A percentile compares a stretch with the other conserved stretches of the same genome.
Conservation (phyloP, 805 yeast species). For the Ogataea siamensis region DNA sequence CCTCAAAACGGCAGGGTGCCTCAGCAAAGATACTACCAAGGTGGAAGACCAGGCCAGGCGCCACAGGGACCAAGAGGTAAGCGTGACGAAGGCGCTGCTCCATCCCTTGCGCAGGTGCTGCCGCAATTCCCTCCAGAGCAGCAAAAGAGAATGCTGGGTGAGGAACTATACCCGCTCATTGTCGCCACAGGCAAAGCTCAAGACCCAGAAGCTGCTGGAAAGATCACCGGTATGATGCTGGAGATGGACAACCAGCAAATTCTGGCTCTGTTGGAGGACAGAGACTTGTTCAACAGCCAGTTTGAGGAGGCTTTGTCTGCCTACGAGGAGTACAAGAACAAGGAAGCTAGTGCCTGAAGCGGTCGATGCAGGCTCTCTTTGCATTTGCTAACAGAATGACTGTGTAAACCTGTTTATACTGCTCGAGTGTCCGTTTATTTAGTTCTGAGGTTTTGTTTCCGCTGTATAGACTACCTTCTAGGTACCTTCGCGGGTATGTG, state of each 20-base stretch:
- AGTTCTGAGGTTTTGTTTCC: constrained; percentile 5
- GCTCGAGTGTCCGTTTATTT: constrained; percentile 9
- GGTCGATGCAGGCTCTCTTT: constrained; percentile 4
- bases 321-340: constrained; percentile 83
- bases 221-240: constrained; percentile 97
- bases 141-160: constrained; percentile 97
- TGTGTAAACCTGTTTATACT: constrained; percentile 7
- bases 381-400: constrained; percentile 11
- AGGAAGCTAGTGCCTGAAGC: constrained; percentile 25
- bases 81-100: constrained; percentile 32
- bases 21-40: constrained; percentile 45
- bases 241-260: constrained; percentile 93
- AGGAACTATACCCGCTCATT: constrained; percentile 92
- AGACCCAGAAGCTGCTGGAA: constrained; percentile 95
- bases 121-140: constrained; percentile 76
- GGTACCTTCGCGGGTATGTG: not conserved
- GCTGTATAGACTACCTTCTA: constrained; percentile 2
- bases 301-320: constrained; percentile 94
- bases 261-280: constrained; percentile 84
- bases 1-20: constrained; percentile 56
- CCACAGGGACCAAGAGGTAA: constrained; percentile 27
- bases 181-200: constrained; percentile 81
- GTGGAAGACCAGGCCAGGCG: constrained; percentile 35
- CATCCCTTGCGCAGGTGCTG: constrained; percentile 56
- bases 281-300: constrained; percentile 82